Evolutionary conservation across 2,329 filamentous ascomycete species (phyloP).

Genomic region (Cladosporium sphaerospermum): DNA sequence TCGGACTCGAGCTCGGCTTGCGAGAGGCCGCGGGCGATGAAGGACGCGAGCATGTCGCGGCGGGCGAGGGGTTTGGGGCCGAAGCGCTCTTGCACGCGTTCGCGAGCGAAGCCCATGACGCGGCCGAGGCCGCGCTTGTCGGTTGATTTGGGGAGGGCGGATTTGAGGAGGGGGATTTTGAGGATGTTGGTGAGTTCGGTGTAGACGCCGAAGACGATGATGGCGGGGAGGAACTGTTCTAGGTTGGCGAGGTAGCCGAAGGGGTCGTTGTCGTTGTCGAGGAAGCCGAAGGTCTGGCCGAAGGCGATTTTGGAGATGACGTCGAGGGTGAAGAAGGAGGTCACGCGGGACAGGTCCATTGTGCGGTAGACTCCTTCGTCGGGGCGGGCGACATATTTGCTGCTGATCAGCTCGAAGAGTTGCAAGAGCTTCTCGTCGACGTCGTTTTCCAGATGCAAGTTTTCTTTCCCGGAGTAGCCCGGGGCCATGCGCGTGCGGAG

Average conservation of each 20-base stretch:
- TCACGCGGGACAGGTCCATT: conserved; percentile 32
- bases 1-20: conserved; percentile 40
- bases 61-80: conserved; percentile 37
- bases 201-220: conserved; percentile 40
- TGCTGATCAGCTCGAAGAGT: conserved; percentile 28
- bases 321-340: conserved; percentile 37
- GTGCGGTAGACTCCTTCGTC: conserved; percentile 26
- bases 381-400: conserved; percentile 30
- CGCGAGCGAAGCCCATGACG: conserved; percentile 40
- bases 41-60: conserved; percentile 50
- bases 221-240: conserved; percentile 38
- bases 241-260: conserved; percentile 45
- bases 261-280: conserved; percentile 44
- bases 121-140: conserved; percentile 38
- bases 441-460: conserved; percentile 31
- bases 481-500: conserved; percentile 33
- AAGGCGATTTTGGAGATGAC: conserved; percentile 38
- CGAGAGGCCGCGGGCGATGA: conserved; percentile 42
- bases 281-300: conserved; percentile 43
- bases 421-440: conserved; percentile 32
- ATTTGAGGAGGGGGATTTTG: conserved; percentile 36
- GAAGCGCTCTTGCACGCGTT: conserved; percentile 43
- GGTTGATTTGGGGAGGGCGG: conserved; percentile 40
- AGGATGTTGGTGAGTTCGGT: conserved; percentile 39
- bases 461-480: conserved; percentile 37